Base-by-base conservation (phyloP, 768 basidiomycete genomes). In the Mycena galopus region DNA sequence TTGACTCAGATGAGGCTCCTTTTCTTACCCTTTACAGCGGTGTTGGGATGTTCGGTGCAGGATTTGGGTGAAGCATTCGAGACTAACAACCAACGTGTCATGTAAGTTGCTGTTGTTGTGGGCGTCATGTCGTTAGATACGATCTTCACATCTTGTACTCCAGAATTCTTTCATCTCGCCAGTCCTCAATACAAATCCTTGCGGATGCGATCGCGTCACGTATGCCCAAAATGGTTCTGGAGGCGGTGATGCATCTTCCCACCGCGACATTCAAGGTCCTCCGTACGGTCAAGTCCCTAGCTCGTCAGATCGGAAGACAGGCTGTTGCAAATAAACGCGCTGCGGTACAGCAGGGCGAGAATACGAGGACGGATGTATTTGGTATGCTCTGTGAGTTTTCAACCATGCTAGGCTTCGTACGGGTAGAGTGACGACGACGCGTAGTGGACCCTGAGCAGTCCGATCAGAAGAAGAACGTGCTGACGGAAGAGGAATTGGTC, bases 41-140 rank as follows among this genome's bases (percentile, higher is more conserved):
- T 51, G 44, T 12, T 67, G 39, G 56, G 65, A 37, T 58, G n/a
- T 21, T 57, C 65, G 27, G 12, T 32, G 37, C 42, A 17, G 29
- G 65, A 67, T 50, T 50, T 67, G 44, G 65, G 57, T 50, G 57
- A 67, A 58, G 56, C 19, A 16, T 67, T 67, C 16, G 56, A 47
- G 27, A 19, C 57, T 35, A 57, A 67, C 56, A 67, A 67, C 42
- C 12, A 58, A 67, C 56, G 42, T 9, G 9, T 67, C 23, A 33
- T 67, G 65, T 58, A 58, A 32, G 65, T 59, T 47, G 32, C n/a
- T n/a, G n/a, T 55, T 53, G 47, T 58, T 33, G 1, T 57, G 2
- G 33, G 37, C 33, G 19, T 56, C 27, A 37, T 56, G 42, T 55
- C 51, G 39, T 29, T 37, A 4, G 29, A 37, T 23, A 37, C 51